A percentile compares a stretch with the other conserved stretches of the same genome.
Evolutionary conservation across 2,329 filamentous ascomycete species (phyloP).

Genomic region (Huntiella abstrusa): DNA sequence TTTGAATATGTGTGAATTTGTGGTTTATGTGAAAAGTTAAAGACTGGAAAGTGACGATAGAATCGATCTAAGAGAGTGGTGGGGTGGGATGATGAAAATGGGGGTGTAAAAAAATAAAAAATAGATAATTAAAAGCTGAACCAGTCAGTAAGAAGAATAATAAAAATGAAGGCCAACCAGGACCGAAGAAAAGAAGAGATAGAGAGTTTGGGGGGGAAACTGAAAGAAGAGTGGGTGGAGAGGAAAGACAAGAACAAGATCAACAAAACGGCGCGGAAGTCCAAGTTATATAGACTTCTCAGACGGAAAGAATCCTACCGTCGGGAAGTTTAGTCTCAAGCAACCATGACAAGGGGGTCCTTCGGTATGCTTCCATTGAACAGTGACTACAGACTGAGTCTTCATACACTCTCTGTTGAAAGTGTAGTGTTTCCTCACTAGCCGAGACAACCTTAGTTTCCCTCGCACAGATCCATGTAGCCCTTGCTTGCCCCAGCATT

Average conservation of each 20-base stretch:
- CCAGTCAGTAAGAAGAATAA: slow-evolving; percentile 10
- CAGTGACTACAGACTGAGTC: not conserved
- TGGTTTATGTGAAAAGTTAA: not conserved
- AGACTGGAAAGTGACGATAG: slow-evolving; percentile 1
- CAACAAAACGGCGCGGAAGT: not conserved
- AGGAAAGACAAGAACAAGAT: slow-evolving; percentile 6
- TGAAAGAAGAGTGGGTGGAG: slow-evolving; percentile 10
- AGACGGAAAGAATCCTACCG: not conserved
- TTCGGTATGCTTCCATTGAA: not conserved
- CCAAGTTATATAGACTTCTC: slow-evolving; percentile 7
- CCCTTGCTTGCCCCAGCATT: too few relatives aligned
- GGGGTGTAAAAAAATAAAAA: slow-evolving; percentile 13
- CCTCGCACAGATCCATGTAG: not conserved
- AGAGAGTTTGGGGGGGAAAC: slow-evolving; percentile 1
- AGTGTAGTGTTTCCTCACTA: not conserved
- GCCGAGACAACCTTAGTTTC: not conserved
- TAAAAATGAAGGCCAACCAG: slow-evolving; percentile 11
- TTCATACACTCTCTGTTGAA: not conserved
- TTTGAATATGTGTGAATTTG: slow-evolving; percentile 16
- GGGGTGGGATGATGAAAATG: not conserved
- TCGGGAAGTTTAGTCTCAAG: not conserved
- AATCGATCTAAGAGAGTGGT: slow-evolving; percentile 1
- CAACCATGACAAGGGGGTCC: not conserved
- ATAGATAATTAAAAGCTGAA: slow-evolving; percentile 11
- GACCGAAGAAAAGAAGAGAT: slow-evolving; percentile 11